Base-by-base conservation (phyloP, 1,284 basidiomycete genomes). In the Cryptococcus depauperatus region DNA sequence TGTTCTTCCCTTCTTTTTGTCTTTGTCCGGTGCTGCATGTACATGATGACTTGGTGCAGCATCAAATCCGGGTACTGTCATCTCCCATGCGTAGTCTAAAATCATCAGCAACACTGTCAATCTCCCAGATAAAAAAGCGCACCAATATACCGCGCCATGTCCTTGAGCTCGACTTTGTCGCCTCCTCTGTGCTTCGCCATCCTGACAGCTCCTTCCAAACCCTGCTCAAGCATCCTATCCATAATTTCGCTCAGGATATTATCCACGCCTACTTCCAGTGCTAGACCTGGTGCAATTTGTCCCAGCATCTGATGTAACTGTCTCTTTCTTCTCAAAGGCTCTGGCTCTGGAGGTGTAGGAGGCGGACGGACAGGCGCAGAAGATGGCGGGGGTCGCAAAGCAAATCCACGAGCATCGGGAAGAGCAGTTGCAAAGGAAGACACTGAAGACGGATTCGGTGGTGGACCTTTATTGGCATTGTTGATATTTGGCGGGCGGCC, bases 31-130 rank as follows among this genome's bases (percentile, higher is more conserved):
- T 7, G 57, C 52, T 14, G 52, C 40, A 44, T 65, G 64, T n/a
- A 56, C 44, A 9, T 50, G 55, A 25, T 59, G 54, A 9, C 59
- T 56, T 19, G 59, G 50, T 22, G 52, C 49, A 4, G 51, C 62
- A 45, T 62, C 59, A 51, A 64, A 68, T 7, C 64, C 63, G 4
- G 62, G 62, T 21, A 63, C 56, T 16, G 51, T 52, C 10, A 62
- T 53, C 41, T 55, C 55, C 47, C 61, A 62, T 32, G 47, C 48
- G 32, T 57, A 48, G 21, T 63, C 62, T 56, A 41, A 16, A 14
- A 48, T 35, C 27, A 45, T 42, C 30, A 30, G 33, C 35, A 29
- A 27, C 9, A 6, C 21, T 19, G 5, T 18, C 14, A 13, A 32
- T 23, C 27, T 16, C n/a, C 14, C 21, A 21, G n/a, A n/a, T n/a